Evolutionary conservation across 1,284 basidiomycete species (phyloP), one percentile per base, ranked within the genome.

Genomic region (Anthracocystis walkeri): DNA sequence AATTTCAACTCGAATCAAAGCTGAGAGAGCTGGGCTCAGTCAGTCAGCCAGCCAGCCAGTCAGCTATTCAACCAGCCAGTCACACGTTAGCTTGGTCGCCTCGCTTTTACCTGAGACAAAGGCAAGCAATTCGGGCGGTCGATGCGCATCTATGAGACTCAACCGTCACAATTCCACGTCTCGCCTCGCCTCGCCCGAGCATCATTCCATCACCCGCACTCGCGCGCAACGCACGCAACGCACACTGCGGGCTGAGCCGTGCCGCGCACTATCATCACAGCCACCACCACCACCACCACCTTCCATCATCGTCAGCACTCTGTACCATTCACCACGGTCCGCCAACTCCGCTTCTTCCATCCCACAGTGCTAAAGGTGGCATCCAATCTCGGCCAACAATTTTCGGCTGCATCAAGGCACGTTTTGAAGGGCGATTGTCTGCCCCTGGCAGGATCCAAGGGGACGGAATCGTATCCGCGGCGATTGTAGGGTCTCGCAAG

Each of bases 61-160:
- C 33, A 6, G 49, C 31, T 16, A 29, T 23, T 25, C 51, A 53
- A 10, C 29, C 33, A 12, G 49, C 49, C 29, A 29, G 38, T 25
- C 51, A 53, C 12, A 45, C 35, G 16, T 38, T 14, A 38, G 35
- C 35, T 38, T 38, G 35, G 35, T 38, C 35, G 35, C 35, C 35
- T 38, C 35, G 35, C 35, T 16, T 38, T 29, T 4, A 29, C 29
- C 35, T 38, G 31, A 27, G 31, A 29, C 48, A 50, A 50, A 35
- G 21, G 21, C 33, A 23, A 18, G 12, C 42, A 42, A 56, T 46
- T 56, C 44, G 54, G 18, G 54, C 41, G 55, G 23, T 40, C 55
- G 55, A 38, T 40, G 55, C 55, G 42, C 45, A 57, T 29, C 14
- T 25, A 45, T 18, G 29, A 56, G 53, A 4, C 42, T 56, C 42